Conservation (phyloP, 2,329 filamentous ascomycete genomes). For the Aspergillus sp. region DNA sequence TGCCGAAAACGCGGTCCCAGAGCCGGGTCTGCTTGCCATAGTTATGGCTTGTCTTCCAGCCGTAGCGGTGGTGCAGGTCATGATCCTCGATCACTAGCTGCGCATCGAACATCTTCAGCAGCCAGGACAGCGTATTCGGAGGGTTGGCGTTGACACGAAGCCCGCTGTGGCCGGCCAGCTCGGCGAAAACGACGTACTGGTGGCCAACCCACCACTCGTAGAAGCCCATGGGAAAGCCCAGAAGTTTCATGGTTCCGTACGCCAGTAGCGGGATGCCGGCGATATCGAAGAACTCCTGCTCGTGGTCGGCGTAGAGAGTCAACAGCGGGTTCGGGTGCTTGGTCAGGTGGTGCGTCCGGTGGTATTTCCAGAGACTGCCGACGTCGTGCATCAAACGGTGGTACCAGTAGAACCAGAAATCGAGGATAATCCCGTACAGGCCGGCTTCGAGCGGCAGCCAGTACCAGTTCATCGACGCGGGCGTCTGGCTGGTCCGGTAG, state of each 20-base stretch:
- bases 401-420: conserved; percentile 16
- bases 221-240: conserved; percentile 34
- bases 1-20: conserved; percentile 25
- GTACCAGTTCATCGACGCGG: conserved; percentile 15
- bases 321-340: conserved; percentile 35
- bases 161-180: conserved; percentile 4
- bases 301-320: conserved; percentile 30
- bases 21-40: conserved; percentile 22
- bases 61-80: conserved; percentile 27
- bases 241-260: conserved; percentile 23
- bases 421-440: conserved; percentile 1
- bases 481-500: conserved; percentile 12
- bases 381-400: conserved; percentile 33
- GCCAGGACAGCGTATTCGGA: conserved; percentile 22
- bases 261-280: conserved; percentile 30
- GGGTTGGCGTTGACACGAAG: conserved; percentile 23
- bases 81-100: conserved; percentile 35
- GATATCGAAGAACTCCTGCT: conserved; percentile 34
- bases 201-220: conserved; percentile 39
- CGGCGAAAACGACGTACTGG: conserved; percentile 30
- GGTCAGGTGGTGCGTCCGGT: conserved; percentile 36
- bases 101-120: conserved; percentile 22
- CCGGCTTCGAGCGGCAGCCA: conserved; percentile 2
- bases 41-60: conserved; percentile 15
- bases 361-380: conserved; percentile 29